phyloP scores from a whole-genome alignment of 202 grass and related monocot genomes.

The Setaria viridis region DNA sequence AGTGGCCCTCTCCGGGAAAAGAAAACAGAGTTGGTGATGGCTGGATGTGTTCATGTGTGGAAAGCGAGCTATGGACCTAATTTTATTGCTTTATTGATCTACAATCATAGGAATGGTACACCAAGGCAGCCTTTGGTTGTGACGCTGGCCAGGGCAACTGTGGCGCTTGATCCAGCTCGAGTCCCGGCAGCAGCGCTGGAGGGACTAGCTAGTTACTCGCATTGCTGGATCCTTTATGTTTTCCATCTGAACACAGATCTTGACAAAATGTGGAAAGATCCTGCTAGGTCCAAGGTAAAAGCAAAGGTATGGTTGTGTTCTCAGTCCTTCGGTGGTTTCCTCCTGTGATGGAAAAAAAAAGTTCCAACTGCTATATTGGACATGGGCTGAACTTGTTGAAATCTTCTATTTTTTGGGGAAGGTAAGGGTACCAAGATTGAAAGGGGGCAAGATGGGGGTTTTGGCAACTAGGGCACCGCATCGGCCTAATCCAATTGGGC shows the following conservation, averaged over 20 bases:
- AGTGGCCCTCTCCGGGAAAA: not conserved
- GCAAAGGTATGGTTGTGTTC: slow-evolving; percentile 68
- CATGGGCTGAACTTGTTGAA: not conserved
- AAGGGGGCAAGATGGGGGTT: slow-evolving; percentile 88
- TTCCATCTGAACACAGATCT: slow-evolving; percentile 95
- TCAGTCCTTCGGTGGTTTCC: slow-evolving; percentile 9
- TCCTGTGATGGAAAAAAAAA: not conserved
- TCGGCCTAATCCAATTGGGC: slow-evolving; percentile 93
- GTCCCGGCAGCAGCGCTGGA: slow-evolving; percentile 71
- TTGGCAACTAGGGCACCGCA: slow-evolving; percentile 89
- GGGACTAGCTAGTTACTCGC: slow-evolving; percentile 77
- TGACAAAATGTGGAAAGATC: slow-evolving; percentile 93
- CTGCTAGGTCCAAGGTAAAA: slow-evolving; percentile 87
- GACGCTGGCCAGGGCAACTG: slow-evolving; percentile 78
- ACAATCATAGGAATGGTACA: slow-evolving; percentile 70
- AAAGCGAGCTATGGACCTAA: not conserved
- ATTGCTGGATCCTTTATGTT: slow-evolving; percentile 97
- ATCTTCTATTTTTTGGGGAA: slow-evolving; percentile 52
- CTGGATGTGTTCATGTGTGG: not conserved
- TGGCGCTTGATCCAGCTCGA: slow-evolving; percentile 63
- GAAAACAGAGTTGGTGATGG: not conserved
- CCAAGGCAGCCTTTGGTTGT: slow-evolving; percentile 94
- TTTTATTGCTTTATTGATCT: not conserved
- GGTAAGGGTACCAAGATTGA: slow-evolving; percentile 94
- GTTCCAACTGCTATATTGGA: not conserved